Conservation (phyloP, 345 rosid genomes). For the Salix caprea region DNA sequence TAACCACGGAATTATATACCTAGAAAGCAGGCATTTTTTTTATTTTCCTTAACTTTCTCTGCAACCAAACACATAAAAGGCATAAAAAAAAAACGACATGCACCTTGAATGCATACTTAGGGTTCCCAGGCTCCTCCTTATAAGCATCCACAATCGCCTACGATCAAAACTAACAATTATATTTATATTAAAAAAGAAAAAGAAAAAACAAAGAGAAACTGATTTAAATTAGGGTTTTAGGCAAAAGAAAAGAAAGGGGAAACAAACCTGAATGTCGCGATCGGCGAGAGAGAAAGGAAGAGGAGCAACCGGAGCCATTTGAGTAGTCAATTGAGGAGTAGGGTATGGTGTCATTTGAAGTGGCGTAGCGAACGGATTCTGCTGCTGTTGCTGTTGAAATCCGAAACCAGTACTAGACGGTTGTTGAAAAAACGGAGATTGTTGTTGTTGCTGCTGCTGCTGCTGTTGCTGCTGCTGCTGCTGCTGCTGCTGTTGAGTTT, state of each 20-base stretch:
- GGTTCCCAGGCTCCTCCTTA: slow-evolving; percentile 84
- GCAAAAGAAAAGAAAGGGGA: neutral
- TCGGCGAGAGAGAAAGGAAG: slow-evolving; percentile 88
- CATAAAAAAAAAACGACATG: neutral
- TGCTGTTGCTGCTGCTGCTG: slow-evolving; percentile 42
- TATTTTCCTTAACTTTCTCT: neutral
- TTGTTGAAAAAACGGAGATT: slow-evolving; percentile 37
- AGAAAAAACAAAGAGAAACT: neutral
- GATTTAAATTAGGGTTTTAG: slow-evolving; percentile 3
- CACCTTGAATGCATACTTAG: slow-evolving; percentile 89
- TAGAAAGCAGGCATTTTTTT: neutral
- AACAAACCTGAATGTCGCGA: slow-evolving; percentile 75
- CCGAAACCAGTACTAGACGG: slow-evolving; percentile 44
- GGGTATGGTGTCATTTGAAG: slow-evolving; percentile 39
- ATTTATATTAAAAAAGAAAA: neutral
- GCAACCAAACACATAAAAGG: neutral
- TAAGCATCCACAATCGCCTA: slow-evolving; percentile 94
- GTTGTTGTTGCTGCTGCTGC: too few species aligned
- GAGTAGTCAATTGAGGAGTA: slow-evolving; percentile 78
- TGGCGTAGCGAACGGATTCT: slow-evolving; percentile 32
- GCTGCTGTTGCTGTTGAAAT: slow-evolving; percentile 24
- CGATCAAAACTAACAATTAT: neutral
- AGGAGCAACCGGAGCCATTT: slow-evolving; percentile 95
- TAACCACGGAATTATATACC: neutral
- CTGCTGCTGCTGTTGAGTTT: slow-evolving; percentile 41